A percentile compares a stretch with the other conserved stretches of the same genome.
Evolutionary conservation across 345 rosid species (phyloP).

Genomic region (Eucalyptus grandis): DNA sequence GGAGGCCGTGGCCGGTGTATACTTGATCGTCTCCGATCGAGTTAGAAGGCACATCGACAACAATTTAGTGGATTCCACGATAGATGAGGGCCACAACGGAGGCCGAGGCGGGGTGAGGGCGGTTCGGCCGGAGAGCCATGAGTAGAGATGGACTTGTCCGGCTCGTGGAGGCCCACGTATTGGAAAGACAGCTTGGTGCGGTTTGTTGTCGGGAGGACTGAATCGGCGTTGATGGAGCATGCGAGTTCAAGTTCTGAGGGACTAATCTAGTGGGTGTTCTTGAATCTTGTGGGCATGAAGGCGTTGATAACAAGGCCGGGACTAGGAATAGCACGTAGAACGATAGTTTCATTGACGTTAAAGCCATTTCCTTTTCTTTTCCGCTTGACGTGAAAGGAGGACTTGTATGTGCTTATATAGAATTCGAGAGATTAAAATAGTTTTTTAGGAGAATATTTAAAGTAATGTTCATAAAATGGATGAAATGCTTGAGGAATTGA

Average conservation of each 20-base stretch:
- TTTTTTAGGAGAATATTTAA: neutral
- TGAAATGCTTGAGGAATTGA: no score
- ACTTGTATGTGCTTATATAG: neutral
- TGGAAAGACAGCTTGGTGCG: neutral
- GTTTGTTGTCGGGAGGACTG: neutral
- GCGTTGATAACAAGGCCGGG: neutral
- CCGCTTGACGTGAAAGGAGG: neutral
- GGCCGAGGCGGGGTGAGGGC: neutral
- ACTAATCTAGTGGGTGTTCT: neutral
- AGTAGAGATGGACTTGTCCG: neutral
- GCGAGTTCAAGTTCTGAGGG: neutral
- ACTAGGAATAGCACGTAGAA: neutral
- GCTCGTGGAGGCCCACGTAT: neutral
- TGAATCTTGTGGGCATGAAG: neutral
- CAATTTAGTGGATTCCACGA: neutral
- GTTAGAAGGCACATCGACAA: neutral
- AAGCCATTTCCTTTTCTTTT: neutral
- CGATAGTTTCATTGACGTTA: neutral
- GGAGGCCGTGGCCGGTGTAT: neutral
- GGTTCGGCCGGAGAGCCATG: neutral
- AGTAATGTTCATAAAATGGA: no score
- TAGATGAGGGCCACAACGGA: neutral
- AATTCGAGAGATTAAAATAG: neutral
- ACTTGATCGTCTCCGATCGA: neutral
- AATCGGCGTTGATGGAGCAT: neutral